Evolutionary conservation across 306 rosid genomes (phyloP), one percentile per base, ranked within the genome.

Genomic region (Vigna angularis): DNA sequence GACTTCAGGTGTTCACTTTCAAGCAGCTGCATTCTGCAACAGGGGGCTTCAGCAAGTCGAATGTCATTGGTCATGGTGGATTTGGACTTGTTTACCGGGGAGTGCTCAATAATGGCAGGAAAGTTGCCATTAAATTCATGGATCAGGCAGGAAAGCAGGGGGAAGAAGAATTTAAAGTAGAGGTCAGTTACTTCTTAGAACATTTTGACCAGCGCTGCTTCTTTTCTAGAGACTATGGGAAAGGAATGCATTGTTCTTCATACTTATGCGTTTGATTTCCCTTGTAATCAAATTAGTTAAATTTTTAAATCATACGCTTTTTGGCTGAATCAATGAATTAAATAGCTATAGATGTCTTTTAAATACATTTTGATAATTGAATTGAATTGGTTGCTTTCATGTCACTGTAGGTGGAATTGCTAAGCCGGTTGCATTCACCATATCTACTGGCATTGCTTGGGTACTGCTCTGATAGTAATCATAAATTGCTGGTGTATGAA

Each of bases 21-120:
- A 92, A 92, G 93, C 98, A 92, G 83, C 88, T 95, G 45, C 90
- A 92, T 87, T 95, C 97, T 53, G 96, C 98, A 8, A 89, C 98
- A 2, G 86, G 93, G 28, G 93, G 96, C 50, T 95, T 92, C 85
- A 91, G 96, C 90, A 92, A 91, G 90, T 89, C 97, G 53, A 89
- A 91, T 78, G 97, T 95, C 80, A 85, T 91, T 56, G 98, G 98
- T 38, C 94, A 91, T 71, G 98, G 98, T 40, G 91, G 97, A 48
- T 95, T 91, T 61, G 98, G 98, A 52, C 79, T 82, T 22, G 98
- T 95, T 36, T 95, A 91, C 84, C 87, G 97, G 13, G 98, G 98
- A 64, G 91, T 95, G 71, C 90, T 95, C 40, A 84, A 73, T 47
- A 89, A 88, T 76, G 97, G 98, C 52, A 83, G 98, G 71, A 92